phyloP scores from a whole-genome alignment of 805 yeast genomes.

The Vanderwaltozyma yarrowii region DNA sequence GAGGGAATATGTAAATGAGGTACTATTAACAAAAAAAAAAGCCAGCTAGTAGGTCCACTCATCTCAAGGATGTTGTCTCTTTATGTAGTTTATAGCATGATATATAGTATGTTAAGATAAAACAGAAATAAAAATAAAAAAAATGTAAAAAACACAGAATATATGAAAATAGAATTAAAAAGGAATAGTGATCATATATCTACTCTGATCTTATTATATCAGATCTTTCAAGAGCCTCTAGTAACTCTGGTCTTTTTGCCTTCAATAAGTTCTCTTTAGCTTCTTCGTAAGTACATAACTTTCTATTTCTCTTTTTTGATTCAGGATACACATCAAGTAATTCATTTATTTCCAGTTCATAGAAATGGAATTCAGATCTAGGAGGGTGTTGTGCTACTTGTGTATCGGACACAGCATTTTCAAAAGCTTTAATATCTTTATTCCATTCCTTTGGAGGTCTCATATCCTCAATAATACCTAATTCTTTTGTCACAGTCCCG shows the following conservation, averaged over 20 bases:
- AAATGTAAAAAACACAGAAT: neutral
- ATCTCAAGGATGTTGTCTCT: too few relatives aligned
- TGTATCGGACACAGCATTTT: constrained; percentile 13
- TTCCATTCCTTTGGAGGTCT: constrained; percentile 41
- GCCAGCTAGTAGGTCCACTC: too few relatives aligned
- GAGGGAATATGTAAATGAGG: constrained; percentile 23
- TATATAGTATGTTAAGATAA: too few relatives aligned
- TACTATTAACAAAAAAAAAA: neutral
- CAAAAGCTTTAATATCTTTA: constrained; percentile 12
- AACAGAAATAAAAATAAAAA: neutral
- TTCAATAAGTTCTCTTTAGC: constrained; percentile 50
- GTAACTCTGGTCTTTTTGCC: constrained; percentile 57
- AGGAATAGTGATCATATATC: too few relatives aligned
- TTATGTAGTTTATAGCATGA: too few relatives aligned
- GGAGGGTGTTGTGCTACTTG: constrained; percentile 41
- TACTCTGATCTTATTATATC: constrained; percentile 32
- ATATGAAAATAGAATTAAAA: neutral
- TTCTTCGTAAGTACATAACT: constrained; percentile 65
- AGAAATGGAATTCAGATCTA: constrained; percentile 80
- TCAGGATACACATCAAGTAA: constrained; percentile 74
- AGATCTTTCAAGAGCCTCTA: constrained; percentile 52
- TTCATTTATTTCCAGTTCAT: constrained; percentile 54
- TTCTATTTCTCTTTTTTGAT: constrained; percentile 43
- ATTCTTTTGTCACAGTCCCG: constrained; percentile 44
- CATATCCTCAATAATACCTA: constrained; percentile 61